These are phyloP conservation scores for Cytospora leucostoma DNA, from an alignment of 2,329 filamentous ascomycete species.

Conservation along the genomic window DNA sequence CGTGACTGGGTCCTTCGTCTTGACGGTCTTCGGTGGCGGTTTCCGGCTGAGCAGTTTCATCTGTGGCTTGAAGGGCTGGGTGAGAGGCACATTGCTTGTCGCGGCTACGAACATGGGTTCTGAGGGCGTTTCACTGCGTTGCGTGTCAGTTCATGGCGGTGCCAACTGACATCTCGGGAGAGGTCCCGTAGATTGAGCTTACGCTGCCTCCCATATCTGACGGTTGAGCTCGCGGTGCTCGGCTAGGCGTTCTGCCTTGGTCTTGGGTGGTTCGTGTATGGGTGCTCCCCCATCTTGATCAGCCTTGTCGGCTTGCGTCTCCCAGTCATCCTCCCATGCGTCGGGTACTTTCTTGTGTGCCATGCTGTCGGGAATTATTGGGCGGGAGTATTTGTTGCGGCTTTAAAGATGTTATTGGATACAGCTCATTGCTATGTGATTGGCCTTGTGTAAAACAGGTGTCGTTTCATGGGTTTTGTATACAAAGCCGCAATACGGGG, in stretches of 20 bases:
- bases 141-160: conserved; percentile 17
- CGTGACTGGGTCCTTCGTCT: conserved; percentile 57
- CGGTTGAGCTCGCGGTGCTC: conserved; percentile 82
- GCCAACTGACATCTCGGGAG: conserved; percentile 1
- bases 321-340: conserved; percentile 94
- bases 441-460: conserved; percentile 5
- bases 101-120: conserved; percentile 68
- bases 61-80: conserved; percentile 74
- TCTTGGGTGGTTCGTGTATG: conserved; percentile 49
- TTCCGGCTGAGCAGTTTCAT: conserved; percentile 86
- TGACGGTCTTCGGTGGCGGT: conserved; percentile 61
- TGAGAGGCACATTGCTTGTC: conserved; percentile 53
- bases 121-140: conserved; percentile 68
- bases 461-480: not conserved
- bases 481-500: not conserved
- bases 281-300: conserved; percentile 42
- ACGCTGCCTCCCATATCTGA: conserved; percentile 89
- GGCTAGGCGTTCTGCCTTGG: conserved; percentile 75
- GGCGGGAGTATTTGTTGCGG: not conserved
- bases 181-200: conserved; percentile 39
- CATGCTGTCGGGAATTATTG: conserved; percentile 41
- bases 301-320: conserved; percentile 67
- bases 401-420: not conserved
- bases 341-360: conserved; percentile 59
- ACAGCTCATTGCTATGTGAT: conserved; percentile 7